A percentile compares a stretch with the other conserved stretches of the same genome.
Conservation (phyloP, 306 rosid species). For the Pachyrhizus erosus region DNA sequence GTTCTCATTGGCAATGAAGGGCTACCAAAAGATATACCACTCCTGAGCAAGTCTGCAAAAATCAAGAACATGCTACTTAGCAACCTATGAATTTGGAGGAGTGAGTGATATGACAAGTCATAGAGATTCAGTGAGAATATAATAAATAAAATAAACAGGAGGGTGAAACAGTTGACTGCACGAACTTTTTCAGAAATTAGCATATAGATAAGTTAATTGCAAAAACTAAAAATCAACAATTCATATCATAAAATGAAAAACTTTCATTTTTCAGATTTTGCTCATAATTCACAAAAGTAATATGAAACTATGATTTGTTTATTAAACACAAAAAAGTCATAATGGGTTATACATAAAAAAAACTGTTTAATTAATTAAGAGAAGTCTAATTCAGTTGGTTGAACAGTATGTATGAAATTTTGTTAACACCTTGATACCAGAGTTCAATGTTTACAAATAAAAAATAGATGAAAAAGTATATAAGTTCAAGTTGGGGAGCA, state of each 20-base stretch:
- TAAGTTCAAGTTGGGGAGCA: not conserved
- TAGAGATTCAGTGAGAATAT: too few relatives aligned
- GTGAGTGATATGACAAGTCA: too few relatives aligned
- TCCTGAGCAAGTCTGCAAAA: not conserved
- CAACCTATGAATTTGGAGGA: not conserved
- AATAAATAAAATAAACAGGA: too few relatives aligned
- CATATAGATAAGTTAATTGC: not conserved
- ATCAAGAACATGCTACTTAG: not conserved
- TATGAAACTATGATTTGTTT: not conserved
- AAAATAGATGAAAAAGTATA: not conserved
- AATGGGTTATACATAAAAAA: not conserved
- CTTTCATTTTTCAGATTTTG: not conserved
- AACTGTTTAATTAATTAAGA: too few relatives aligned
- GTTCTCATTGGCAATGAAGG: not conserved
- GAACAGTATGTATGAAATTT: too few relatives aligned
- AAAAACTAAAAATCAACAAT: not conserved
- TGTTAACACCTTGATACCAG: too few relatives aligned
- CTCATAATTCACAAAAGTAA: not conserved
- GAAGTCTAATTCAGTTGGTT: too few relatives aligned
- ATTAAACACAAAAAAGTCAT: too few relatives aligned
- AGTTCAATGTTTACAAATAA: too few relatives aligned
- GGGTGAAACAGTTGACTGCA: not conserved
- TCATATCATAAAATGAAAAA: not conserved
- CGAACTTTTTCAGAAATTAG: not conserved
- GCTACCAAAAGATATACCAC: not conserved